phyloP scores from a whole-genome alignment of 805 yeast genomes.

The Candida suzukii region DNA sequence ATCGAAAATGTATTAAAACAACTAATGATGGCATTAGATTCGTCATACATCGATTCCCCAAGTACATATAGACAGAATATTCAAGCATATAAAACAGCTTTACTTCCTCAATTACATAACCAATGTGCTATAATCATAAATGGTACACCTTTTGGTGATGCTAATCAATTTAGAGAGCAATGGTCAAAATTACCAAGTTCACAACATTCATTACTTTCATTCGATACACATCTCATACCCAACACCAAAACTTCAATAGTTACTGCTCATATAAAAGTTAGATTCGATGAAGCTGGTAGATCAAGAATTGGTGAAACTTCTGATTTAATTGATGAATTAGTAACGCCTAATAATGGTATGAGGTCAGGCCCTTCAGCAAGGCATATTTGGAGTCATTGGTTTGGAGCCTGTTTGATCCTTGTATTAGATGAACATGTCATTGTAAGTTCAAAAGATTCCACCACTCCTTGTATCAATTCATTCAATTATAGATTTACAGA shows the following conservation, averaged over 20 bases:
- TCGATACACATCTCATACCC: conserved; percentile 54
- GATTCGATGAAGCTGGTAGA: conserved; percentile 71
- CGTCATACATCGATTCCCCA: not conserved
- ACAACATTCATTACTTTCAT: conserved; percentile 55
- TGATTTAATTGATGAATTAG: conserved; percentile 30
- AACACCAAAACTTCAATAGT: conserved; percentile 31
- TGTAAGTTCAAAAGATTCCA: conserved; percentile 12
- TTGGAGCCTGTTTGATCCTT: conserved; percentile 55
- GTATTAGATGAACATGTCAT: conserved; percentile 48
- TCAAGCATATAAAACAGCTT: conserved; percentile 11
- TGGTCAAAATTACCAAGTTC: conserved; percentile 55
- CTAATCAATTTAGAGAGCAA: conserved; percentile 45
- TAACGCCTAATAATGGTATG: not conserved
- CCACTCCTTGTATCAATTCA: conserved; percentile 42
- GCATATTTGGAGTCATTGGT: conserved; percentile 62
- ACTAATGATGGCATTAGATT: conserved; percentile 5
- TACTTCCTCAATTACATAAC: conserved; percentile 41
- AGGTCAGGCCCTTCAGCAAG: too few relatives aligned
- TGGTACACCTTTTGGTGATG: conserved; percentile 50
- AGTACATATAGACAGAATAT: conserved; percentile 7
- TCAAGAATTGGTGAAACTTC: conserved; percentile 61
- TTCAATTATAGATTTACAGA: conserved; percentile 62
- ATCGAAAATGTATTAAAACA: conserved; percentile 7
- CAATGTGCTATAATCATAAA: conserved; percentile 49
- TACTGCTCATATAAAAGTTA: conserved; percentile 48